These are phyloP conservation scores for Agrocybe pediades DNA, from an alignment of 768 basidiomycete species.

Conservation along the genomic window DNA sequence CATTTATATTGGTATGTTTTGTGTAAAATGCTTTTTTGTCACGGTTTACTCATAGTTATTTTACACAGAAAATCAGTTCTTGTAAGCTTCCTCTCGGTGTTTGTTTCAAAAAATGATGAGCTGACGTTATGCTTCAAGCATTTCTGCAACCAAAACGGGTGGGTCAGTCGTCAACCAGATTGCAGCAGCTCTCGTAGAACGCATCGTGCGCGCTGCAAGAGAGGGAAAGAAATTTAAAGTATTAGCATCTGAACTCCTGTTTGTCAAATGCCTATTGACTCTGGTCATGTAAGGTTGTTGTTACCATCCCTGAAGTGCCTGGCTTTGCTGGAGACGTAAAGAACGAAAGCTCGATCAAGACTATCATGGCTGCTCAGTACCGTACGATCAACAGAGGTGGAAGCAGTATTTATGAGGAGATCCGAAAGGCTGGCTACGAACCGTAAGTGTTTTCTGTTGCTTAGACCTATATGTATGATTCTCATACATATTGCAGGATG, in stretches of 20 bases:
- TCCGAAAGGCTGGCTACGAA: constrained; percentile 75
- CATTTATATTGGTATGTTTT: constrained; percentile 83
- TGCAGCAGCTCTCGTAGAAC: constrained; percentile 77
- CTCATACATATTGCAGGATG: constrained; percentile 38
- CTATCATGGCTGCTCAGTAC: constrained; percentile 87
- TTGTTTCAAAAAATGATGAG: background rate
- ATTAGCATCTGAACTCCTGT: constrained; percentile 1
- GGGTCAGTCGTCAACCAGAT: constrained; percentile 82
- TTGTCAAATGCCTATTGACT: background rate
- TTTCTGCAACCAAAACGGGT: constrained; percentile 67
- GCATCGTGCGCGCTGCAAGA: constrained; percentile 80
- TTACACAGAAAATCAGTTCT: constrained; percentile 76
- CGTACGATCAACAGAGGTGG: constrained; percentile 91
- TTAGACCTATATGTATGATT: background rate
- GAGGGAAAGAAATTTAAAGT: constrained; percentile 80
- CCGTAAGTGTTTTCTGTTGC: constrained; percentile 50
- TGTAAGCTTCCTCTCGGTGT: constrained; percentile 55
- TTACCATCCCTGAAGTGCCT: constrained; percentile 89
- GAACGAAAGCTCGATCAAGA: constrained; percentile 62
- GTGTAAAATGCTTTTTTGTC: background rate
- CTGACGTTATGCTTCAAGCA: constrained; percentile 43
- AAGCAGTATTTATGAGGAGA: constrained; percentile 80
- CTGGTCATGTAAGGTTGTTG: constrained; percentile 59
- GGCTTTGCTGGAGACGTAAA: constrained; percentile 87
- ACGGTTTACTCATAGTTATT: constrained; percentile 13